phyloP scores from a whole-genome alignment of 305 asterid genomes.

The Fraxinus nigra region DNA sequence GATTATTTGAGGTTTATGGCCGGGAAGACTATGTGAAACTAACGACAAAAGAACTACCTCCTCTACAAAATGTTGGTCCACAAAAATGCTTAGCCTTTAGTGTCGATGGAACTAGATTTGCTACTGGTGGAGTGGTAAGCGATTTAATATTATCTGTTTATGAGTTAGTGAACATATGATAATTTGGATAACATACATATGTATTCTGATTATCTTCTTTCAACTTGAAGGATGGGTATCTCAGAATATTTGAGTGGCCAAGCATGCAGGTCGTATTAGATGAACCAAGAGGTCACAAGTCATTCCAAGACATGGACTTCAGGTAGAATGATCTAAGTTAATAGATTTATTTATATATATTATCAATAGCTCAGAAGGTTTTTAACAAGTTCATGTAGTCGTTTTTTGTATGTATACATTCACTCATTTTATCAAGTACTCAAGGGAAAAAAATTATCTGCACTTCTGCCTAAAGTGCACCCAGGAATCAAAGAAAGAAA shows the following conservation, averaged over 20 bases:
- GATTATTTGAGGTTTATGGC: constrained; percentile 64
- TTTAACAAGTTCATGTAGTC: neutral
- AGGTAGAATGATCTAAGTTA: constrained; percentile 45
- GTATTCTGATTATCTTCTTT: constrained; percentile 22
- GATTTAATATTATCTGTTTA: constrained; percentile 8
- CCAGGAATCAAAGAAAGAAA: neutral
- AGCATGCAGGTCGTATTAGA: constrained; percentile 58
- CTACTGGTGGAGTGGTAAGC: constrained; percentile 88
- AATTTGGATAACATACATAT: constrained; percentile 4
- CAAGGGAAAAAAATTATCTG: neutral
- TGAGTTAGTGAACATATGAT: constrained; percentile 6
- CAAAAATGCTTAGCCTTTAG: constrained; percentile 87
- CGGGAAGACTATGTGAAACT: constrained; percentile 54
- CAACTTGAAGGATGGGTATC: constrained; percentile 75
- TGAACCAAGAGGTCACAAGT: constrained; percentile 91
- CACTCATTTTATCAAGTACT: neutral
- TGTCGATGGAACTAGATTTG: constrained; percentile 82
- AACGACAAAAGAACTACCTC: constrained; percentile 54
- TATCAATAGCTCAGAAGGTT: neutral
- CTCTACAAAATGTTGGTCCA: constrained; percentile 60
- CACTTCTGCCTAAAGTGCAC: neutral
- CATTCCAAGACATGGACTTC: constrained; percentile 91
- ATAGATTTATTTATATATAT: neutral
- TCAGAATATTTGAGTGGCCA: constrained; percentile 93
- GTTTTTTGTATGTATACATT: constrained; percentile 7